A percentile compares a stretch with the other conserved stretches of the same genome.
Conservation (phyloP, 352 stramenopile genomes). For the Peronospora belbahrii region DNA sequence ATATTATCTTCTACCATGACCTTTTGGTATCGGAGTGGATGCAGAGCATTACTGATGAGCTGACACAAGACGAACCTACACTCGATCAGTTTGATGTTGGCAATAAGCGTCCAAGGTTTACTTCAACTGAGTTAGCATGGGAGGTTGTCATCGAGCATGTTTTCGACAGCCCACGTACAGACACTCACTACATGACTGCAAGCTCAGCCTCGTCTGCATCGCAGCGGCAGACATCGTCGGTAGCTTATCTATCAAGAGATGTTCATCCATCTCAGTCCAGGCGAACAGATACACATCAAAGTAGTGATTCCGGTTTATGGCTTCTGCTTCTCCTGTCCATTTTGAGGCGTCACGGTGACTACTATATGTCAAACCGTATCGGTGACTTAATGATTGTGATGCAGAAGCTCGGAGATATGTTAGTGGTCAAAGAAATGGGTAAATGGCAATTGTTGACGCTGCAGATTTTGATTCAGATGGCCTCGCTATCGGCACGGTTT, state of each 20-base stretch:
- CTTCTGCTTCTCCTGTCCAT: slow-evolving; percentile 41
- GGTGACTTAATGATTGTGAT: slow-evolving; percentile 54
- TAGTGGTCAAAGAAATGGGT: slow-evolving; percentile 41
- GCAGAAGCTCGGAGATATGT: slow-evolving; percentile 31
- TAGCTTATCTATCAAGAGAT: slow-evolving; percentile 22
- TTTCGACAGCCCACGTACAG: slow-evolving; percentile 19
- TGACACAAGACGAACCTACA: slow-evolving; percentile 12
- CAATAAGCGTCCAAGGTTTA: slow-evolving; percentile 22
- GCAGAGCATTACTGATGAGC: slow-evolving; percentile 2
- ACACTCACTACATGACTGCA: slow-evolving; percentile 17
- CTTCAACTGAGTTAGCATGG: slow-evolving; percentile 30
- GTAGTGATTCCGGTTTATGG: slow-evolving; percentile 32
- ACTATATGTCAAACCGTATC: slow-evolving; percentile 46
- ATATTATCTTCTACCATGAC: slow-evolving; percentile 54
- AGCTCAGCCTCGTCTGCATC: slow-evolving; percentile 18
- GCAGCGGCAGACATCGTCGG: slow-evolving; percentile 16
- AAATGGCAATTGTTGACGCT: slow-evolving; percentile 45
- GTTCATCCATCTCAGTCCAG: slow-evolving; percentile 8
- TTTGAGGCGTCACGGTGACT: slow-evolving; percentile 40
- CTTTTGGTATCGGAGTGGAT: slow-evolving; percentile 28
- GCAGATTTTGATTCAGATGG: slow-evolving; percentile 42
- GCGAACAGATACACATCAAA: slow-evolving; percentile 23
- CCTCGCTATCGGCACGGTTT: slow-evolving; percentile 29
- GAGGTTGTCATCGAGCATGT: slow-evolving; percentile 39
- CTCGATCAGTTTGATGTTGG: slow-evolving; percentile 16